These are phyloP conservation scores for Cucurbita pepo DNA, from an alignment of 306 rosid genomes.

Conservation along the genomic window DNA sequence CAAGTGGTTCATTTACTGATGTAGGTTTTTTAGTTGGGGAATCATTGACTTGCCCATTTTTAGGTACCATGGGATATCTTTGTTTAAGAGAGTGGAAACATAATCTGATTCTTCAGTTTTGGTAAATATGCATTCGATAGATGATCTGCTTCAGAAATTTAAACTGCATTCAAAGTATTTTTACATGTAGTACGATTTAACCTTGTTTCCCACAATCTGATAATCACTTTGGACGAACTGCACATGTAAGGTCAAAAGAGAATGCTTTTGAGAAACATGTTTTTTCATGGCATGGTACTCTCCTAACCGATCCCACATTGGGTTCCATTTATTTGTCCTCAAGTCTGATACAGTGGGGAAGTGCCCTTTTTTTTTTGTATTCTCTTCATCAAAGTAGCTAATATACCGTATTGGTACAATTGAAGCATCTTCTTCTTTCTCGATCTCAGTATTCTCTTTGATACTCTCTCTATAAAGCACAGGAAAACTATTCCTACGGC, in stretches of 20 bases:
- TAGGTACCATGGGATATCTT: neutral
- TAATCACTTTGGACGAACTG: neutral
- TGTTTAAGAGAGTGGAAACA: conserved; percentile 14
- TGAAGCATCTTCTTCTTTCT: no score
- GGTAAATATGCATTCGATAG: neutral
- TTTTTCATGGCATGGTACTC: neutral
- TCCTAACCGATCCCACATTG: neutral
- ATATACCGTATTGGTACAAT: no score
- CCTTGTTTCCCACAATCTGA: neutral
- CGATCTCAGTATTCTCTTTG: no score
- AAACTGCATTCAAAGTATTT: neutral
- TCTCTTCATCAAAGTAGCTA: no score
- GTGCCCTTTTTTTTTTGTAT: no score
- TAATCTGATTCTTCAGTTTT: neutral
- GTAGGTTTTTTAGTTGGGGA: conserved; percentile 5
- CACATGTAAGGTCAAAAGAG: neutral
- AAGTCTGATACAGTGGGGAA: no score
- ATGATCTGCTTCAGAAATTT: neutral
- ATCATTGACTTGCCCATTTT: neutral
- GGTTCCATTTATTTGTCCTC: neutral
- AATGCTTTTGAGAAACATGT: neutral
- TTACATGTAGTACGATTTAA: neutral
- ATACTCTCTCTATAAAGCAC: no score
- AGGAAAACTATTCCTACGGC: no score
- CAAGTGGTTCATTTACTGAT: neutral